Base-by-base conservation (phyloP, 176 grass and related monocot genomes). In the Avena insularis region DNA sequence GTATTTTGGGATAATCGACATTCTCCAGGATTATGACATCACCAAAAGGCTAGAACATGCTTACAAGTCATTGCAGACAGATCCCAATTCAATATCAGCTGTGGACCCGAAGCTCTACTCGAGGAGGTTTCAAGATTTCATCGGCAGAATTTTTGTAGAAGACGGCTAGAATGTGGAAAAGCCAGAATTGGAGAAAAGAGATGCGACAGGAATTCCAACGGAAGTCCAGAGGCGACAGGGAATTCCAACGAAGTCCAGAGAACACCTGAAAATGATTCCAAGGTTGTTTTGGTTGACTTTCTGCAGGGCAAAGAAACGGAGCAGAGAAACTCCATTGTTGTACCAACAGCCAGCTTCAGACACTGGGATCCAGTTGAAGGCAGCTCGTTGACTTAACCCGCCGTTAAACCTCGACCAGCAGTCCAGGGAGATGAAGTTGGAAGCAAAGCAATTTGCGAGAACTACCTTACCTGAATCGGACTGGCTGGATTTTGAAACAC, bases 1-100 rank as follows among this genome's bases (percentile, higher is more conserved):
- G 16, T 99, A 92, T 79, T 99, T 97, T 14, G 97, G 97, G 69
- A 99, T 99, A 79, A 99, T 99, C 4, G 97, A 99, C 82, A 97
- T 99, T 53, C 89, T 95, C 20, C 93, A 95, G 85, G 91, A 93
- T 70, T 95, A 95, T 12, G 91, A 87, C 79, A 80, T 94, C 64
- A 92, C 84, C 10, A 99, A 99, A 81, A 84, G 80, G 81, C 38
- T 94, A 1, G 97, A 99, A 74, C 97, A 92, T 89, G 87, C 55
- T 51, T 99, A 94, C 87, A 99, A 99, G 77, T 99, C 97, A 2
- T 58, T 99, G 1, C 94, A 94, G 82, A 93, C 91, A 4, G 91
- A 99, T 77, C 91, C 97, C 16, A 97, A 93, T 83, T 99, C 94
- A 0, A 97, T 99, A 31, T 99, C 97, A 15, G 94, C 97, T 0